These are phyloP conservation scores for Rhizophora mangle DNA, from an alignment of 345 rosid genomes.

Conservation along the genomic window DNA sequence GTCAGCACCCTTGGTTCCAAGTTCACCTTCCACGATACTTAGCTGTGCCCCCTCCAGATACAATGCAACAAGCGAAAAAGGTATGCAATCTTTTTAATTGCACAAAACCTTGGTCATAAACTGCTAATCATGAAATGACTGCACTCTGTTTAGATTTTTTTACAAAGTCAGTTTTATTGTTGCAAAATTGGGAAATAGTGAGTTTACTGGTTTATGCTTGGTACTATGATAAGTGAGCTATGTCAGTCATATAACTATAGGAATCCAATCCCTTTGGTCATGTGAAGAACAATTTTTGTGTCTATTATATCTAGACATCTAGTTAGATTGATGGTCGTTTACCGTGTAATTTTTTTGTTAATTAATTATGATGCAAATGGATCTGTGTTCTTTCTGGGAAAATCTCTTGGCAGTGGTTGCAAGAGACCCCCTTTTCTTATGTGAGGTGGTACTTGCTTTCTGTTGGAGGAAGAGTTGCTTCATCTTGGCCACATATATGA, in stretches of 20 bases:
- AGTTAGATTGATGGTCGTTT: neutral
- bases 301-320: neutral
- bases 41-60: conserved; percentile 84
- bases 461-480: neutral
- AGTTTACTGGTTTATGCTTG: too few relatives aligned
- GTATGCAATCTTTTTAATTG: conserved; percentile 29
- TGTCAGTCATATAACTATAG: too few relatives aligned
- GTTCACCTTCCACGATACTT: conserved; percentile 80
- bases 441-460: neutral
- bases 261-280: too few relatives aligned
- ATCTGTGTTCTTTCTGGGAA: neutral
- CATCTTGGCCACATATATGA: neutral
- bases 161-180: too few relatives aligned
- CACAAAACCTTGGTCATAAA: too few relatives aligned
- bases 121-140: too few relatives aligned
- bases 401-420: neutral
- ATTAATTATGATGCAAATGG: neutral
- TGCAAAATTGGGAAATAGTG: too few relatives aligned
- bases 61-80: conserved; percentile 75
- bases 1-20: conserved; percentile 90
- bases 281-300: too few relatives aligned
- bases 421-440: neutral
- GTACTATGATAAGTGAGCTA: too few relatives aligned
- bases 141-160: too few relatives aligned
- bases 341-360: neutral